Conservation (phyloP, 2,329 filamentous ascomycete species). For the Botryotinia narcissicola region DNA sequence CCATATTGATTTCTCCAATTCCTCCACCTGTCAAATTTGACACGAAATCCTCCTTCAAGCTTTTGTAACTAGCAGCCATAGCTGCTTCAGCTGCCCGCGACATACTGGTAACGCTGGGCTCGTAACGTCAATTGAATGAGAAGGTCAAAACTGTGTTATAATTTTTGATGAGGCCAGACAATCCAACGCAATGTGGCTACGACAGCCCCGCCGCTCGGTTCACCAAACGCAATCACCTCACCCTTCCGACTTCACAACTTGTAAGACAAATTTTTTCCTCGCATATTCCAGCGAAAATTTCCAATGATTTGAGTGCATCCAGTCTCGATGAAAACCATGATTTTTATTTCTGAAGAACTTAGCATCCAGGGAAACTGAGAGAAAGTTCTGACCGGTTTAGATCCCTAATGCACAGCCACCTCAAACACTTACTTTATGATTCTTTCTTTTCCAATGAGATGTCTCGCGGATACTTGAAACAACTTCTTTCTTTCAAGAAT, state of each 20-base stretch:
- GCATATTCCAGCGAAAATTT: neutral
- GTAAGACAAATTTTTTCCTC: neutral
- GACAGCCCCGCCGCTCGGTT: constrained; percentile 1
- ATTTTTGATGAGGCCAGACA: constrained; percentile 11
- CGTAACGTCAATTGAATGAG: neutral
- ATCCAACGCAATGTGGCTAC: neutral
- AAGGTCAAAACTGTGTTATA: neutral
- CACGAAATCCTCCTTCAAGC: constrained; percentile 91
- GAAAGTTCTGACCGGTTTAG: constrained; percentile 2
- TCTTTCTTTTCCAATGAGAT: neutral
- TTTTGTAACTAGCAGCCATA: constrained; percentile 69
- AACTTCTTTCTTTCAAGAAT: neutral
- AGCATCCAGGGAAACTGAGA: neutral
- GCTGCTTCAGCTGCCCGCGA: constrained; percentile 38
- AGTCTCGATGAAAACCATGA: too few species aligned
- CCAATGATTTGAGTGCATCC: neutral
- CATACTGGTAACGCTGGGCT: constrained; percentile 24
- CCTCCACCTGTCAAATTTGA: constrained; percentile 83
- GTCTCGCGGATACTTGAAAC: constrained; percentile 8
- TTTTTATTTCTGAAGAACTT: neutral
- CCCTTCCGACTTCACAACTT: neutral
- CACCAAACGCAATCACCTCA: neutral
- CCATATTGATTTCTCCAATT: constrained; percentile 80
- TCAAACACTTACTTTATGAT: neutral
- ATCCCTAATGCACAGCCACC: neutral